A percentile compares a stretch with the other conserved stretches of the same genome.
phyloP scores from a whole-genome alignment of 768 basidiomycete genomes.

The Lentinula guzmanii region DNA sequence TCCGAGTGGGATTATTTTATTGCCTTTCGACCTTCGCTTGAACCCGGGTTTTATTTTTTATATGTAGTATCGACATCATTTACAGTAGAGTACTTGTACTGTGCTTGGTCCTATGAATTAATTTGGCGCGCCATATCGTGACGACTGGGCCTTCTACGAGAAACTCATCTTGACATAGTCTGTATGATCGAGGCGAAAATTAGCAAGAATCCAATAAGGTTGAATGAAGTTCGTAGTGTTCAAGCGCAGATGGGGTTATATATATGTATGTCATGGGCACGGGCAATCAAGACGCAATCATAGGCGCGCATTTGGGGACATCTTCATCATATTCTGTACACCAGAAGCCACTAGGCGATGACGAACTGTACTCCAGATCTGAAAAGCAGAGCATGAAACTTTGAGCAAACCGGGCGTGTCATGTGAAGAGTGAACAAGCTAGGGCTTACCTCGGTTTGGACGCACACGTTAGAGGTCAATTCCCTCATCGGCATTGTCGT shows the following conservation, averaged over 20 bases:
- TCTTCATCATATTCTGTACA: not conserved
- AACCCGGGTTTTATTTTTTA: not conserved
- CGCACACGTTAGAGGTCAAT: not conserved
- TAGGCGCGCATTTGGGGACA: not conserved
- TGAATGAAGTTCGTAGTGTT: too few species aligned
- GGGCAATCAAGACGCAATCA: not conserved
- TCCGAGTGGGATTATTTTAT: constrained; percentile 6
- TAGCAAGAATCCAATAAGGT: too few species aligned
- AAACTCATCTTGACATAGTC: too few species aligned
- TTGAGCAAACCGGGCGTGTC: not conserved
- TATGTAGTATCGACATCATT: not conserved
- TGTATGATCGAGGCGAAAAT: too few species aligned
- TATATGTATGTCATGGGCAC: too few species aligned
- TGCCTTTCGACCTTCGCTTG: not conserved
- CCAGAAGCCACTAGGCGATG: constrained; percentile 1
- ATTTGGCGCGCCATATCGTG: not conserved
- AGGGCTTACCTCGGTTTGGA: not conserved
- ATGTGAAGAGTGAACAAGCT: not conserved
- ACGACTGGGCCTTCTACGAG: too few species aligned
- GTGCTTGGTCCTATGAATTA: not conserved
- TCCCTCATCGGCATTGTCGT: not conserved
- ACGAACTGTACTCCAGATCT: not conserved
- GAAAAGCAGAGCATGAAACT: not conserved
- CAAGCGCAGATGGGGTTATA: not conserved
- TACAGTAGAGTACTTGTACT: not conserved